Percentiles rank a stretch among this genome's conserved stretches.
Conservation (phyloP, 2,329 filamentous ascomycete genomes). For the Ramularia collo-cygni region DNA sequence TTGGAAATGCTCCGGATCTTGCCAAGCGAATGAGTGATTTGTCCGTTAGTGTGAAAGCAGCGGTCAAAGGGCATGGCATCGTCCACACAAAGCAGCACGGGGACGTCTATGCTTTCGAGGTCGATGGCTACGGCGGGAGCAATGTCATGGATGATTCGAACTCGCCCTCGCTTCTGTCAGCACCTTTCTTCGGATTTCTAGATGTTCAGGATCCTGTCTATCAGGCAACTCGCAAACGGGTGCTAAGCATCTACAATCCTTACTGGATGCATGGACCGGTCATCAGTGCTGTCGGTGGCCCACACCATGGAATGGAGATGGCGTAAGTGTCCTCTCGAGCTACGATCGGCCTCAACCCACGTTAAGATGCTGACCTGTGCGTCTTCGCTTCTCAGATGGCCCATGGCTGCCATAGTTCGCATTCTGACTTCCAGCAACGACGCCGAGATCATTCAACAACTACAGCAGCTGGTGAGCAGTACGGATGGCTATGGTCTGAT, state of each 20-base stretch:
- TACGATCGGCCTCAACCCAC: too few relatives aligned
- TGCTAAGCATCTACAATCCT: constrained; percentile 38
- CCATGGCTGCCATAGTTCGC: constrained; percentile 42
- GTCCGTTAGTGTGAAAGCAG: constrained; percentile 6
- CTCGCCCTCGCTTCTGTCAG: constrained; percentile 54
- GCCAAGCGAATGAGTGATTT: constrained; percentile 9
- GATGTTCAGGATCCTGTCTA: constrained; percentile 32
- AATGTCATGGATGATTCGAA: constrained; percentile 66
- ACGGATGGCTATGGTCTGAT: constrained; percentile 42
- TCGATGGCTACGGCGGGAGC: constrained; percentile 37
- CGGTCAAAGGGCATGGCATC: constrained; percentile 29
- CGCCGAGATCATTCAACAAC: constrained; percentile 35
- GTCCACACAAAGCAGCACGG: constrained; percentile 31
- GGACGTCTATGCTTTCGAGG: constrained; percentile 40
- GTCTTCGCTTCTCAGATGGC: too few relatives aligned
- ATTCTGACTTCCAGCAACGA: constrained; percentile 42
- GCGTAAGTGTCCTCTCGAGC: too few relatives aligned
- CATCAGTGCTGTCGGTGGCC: constrained; percentile 41
- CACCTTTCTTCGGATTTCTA: constrained; percentile 12
- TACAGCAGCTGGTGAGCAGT: constrained; percentile 38
- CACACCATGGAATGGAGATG: constrained; percentile 37
- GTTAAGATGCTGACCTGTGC: too few relatives aligned
- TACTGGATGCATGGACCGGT: constrained; percentile 44
- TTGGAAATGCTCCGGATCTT: constrained; percentile 19
- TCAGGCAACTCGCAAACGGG: constrained; percentile 36